Base-by-base conservation (phyloP, 306 rosid genomes). In the Pyrus communis region DNA sequence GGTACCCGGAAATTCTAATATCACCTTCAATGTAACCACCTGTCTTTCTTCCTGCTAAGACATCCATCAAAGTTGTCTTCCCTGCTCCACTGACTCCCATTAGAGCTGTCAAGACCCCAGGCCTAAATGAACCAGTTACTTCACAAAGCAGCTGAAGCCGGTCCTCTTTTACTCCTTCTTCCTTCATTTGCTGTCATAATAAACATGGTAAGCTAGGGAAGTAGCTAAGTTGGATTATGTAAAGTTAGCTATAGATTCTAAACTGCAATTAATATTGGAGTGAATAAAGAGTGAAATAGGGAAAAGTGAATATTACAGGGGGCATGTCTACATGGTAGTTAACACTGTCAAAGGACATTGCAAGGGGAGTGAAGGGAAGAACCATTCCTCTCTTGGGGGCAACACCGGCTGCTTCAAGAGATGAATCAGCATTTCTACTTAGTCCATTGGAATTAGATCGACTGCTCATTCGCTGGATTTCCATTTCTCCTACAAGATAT, bases 51-150 rank as follows among this genome's bases (percentile, higher is more conserved):
- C 98, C 98, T 0, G 98, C 97, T 74, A 95, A 84, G 72, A 95
- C 98, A 87, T 95, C 98, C 98, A 95, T 95, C 70, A 95, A 85
- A 21, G 98, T 92, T 60, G 98, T 95, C 92, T 95, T 95, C 19
- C 98, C 98, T 10, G 98, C 97, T 15, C 98, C 98, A 51, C 98
- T 95, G 70, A 92, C 94, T 71, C 98, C 98, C 98, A 95, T 95
- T 9, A 95, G 86, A 31, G 98, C 98, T 42, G 98, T 95, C 75
- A 95, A 83, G 77, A 95, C 90, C 59, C 98, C 97, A 35, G 98
- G 98, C 87, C 96, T 86, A 76, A 95, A 92, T 35, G 98, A 88
- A 76, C 97, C 87, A 0, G 97, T 92, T 54, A 89, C 92, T 74
- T 69, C 96, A 70, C 90, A 85, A 11, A 95, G 96, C 21, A 95